phyloP scores from a whole-genome alignment of 768 basidiomycete genomes.

The Tylopilus sp. region DNA sequence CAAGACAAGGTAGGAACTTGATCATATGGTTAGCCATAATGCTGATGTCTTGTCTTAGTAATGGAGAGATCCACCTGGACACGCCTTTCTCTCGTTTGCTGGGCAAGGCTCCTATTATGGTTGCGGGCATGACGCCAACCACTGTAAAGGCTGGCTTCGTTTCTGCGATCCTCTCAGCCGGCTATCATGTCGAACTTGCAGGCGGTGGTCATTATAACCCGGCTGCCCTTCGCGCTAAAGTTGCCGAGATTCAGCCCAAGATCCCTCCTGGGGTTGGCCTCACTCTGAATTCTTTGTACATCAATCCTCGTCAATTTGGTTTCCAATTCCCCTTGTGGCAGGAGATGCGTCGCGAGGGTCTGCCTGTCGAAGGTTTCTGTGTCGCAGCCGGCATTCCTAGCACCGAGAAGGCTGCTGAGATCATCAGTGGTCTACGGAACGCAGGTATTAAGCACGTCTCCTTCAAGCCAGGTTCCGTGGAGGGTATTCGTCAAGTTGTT shows the following conservation, averaged over 20 bases:
- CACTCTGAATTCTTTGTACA: constrained; percentile 94
- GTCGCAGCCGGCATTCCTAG: constrained; percentile 97
- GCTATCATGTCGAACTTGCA: constrained; percentile 95
- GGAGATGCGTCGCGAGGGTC: constrained; percentile 92
- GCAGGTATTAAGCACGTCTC: constrained; percentile 95
- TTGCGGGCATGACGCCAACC: constrained; percentile 98
- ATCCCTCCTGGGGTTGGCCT: constrained; percentile 88
- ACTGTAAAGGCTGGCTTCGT: constrained; percentile 97
- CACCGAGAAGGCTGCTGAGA: constrained; percentile 96
- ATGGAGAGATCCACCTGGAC: constrained; percentile 90
- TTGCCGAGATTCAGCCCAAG: constrained; percentile 85
- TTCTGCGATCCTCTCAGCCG: constrained; percentile 86
- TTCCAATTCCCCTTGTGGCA: constrained; percentile 99
- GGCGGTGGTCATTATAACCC: constrained; percentile 98
- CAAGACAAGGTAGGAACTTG: constrained; percentile 69
- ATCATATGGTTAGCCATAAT: neutral
- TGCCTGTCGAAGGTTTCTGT: constrained; percentile 98
- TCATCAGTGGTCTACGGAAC: constrained; percentile 75
- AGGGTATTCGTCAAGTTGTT: constrained; percentile 95
- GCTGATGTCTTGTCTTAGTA: constrained; percentile 41
- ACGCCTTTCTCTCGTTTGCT: constrained; percentile 95
- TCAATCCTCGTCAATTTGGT: constrained; percentile 94
- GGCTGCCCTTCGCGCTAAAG: constrained; percentile 81
- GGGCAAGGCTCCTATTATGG: constrained; percentile 98
- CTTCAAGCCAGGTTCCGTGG: constrained; percentile 98